Conservation (phyloP, 495 filamentous ascomycete species). For the Tirmania nivea region DNA sequence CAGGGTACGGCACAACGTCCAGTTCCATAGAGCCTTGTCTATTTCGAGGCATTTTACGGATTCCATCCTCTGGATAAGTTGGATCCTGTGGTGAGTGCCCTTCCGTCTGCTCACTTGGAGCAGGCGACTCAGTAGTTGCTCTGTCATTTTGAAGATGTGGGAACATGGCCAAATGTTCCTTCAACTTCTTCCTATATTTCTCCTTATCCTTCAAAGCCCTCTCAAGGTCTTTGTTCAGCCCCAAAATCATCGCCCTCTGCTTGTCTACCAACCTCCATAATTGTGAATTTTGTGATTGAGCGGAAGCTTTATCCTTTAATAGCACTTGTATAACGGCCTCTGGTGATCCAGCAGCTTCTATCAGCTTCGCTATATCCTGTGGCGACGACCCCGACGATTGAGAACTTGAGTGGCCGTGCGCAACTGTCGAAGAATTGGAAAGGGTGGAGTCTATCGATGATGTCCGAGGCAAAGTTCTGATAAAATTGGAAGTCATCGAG, state of each 20-base stretch:
- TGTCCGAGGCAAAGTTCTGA: constrained; percentile 42
- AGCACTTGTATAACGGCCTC: constrained; percentile 78
- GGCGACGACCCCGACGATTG: constrained; percentile 26
- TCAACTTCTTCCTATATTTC: constrained; percentile 71
- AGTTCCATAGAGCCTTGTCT: too few species aligned
- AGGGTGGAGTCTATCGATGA: constrained; percentile 91
- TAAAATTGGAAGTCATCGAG: constrained; percentile 12
- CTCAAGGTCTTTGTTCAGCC: constrained; percentile 86
- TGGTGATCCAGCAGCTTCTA: constrained; percentile 65
- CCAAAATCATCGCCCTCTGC: constrained; percentile 78
- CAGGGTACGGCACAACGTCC: too few species aligned
- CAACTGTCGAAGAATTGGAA: constrained; percentile 56
- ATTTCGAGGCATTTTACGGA: too few species aligned
- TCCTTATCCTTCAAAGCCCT: constrained; percentile 86
- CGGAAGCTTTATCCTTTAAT: constrained; percentile 73
- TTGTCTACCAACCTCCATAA: constrained; percentile 93
- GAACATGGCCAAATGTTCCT: constrained; percentile 36
- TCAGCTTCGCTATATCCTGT: constrained; percentile 48
- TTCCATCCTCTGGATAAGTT: neutral
- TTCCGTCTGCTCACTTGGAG: neutral
- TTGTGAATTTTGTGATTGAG: constrained; percentile 72
- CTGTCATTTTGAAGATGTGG: constrained; percentile 26
- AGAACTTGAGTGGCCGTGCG: constrained; percentile 36
- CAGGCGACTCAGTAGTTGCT: constrained; percentile 24
- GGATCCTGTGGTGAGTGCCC: neutral